Percentiles rank a stretch among this genome's conserved stretches.
Evolutionary conservation across 257 asterid species (phyloP).

Genomic region (Gentiana dahurica): DNA sequence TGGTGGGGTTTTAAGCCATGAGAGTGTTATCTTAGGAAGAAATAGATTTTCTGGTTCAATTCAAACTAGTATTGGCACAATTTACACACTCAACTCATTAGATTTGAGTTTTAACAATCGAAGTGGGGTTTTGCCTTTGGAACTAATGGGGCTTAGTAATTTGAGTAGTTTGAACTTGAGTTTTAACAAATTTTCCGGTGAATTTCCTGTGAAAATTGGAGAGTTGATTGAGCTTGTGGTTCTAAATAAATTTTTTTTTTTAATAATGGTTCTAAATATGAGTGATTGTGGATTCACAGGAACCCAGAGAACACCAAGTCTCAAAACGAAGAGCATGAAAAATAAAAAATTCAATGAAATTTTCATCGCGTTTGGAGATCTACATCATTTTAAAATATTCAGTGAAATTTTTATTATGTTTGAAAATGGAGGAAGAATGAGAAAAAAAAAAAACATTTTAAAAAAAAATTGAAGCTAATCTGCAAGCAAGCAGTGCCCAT

Average conservation of each 20-base stretch:
- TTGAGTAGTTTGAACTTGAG: conserved; percentile 58
- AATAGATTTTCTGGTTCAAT: conserved; percentile 41
- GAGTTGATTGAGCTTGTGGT: conserved; percentile 17
- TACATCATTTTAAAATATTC: conserved; percentile 29
- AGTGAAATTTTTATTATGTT: no score
- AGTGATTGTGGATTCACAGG: conserved; percentile 69
- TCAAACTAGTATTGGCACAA: conserved; percentile 39
- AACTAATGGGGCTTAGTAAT: conserved; percentile 44
- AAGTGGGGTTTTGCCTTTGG: conserved; percentile 44
- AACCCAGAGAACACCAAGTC: conserved; percentile 22
- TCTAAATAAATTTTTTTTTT: no score
- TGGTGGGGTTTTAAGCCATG: conserved; percentile 36
- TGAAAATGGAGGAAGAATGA: no score
- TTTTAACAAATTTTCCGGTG: conserved; percentile 42
- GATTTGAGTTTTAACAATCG: conserved; percentile 53
- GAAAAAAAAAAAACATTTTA: conserved; percentile 37
- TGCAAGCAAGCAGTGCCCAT: conserved; percentile 31
- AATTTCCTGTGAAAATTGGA: conserved; percentile 32
- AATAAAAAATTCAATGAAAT: conserved; percentile 22
- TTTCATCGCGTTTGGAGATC: conserved; percentile 42
- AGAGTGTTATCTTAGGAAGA: conserved; percentile 40
- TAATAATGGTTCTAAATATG: conserved; percentile 48
- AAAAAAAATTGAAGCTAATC: conserved; percentile 71
- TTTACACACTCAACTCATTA: conserved; percentile 33
- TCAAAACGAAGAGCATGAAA: no score